These are phyloP conservation scores for Acorus gramineus DNA, from an alignment of 106 monocot genomes.

Conservation along the genomic window DNA sequence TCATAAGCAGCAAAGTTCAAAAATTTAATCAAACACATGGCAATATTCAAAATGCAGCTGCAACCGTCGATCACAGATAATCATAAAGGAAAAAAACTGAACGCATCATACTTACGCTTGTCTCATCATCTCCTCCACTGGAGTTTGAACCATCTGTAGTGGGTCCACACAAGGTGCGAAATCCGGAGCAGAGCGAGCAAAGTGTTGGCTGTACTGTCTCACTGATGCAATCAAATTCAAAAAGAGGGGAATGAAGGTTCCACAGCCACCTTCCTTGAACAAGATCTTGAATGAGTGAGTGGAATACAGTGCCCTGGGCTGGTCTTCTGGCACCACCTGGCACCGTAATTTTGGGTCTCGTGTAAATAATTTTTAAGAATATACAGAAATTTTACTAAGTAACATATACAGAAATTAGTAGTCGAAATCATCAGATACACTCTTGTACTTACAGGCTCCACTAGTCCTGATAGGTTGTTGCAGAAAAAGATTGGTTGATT, in stretches of 20 bases:
- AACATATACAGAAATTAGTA: neutral
- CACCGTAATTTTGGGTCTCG: no score
- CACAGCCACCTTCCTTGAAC: slow-evolving; percentile 97
- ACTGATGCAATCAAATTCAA: slow-evolving; percentile 83
- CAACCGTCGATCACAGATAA: no score
- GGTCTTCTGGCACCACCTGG: slow-evolving; percentile 80
- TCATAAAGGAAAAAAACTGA: neutral
- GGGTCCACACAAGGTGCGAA: slow-evolving; percentile 48
- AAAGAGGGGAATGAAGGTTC: slow-evolving; percentile 88
- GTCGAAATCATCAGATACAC: neutral
- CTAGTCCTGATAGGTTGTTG: slow-evolving; percentile 88
- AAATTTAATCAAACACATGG: no score
- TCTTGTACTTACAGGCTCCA: slow-evolving; percentile 70
- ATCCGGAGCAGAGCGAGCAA: slow-evolving; percentile 5
- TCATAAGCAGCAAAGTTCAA: neutral
- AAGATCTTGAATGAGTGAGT: slow-evolving; percentile 94
- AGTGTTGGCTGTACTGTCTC: slow-evolving; percentile 54
- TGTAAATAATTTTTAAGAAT: no score
- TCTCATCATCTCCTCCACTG: slow-evolving; percentile 95
- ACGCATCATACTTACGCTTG: slow-evolving; percentile 55
- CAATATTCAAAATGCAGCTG: neutral
- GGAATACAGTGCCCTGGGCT: slow-evolving; percentile 77
- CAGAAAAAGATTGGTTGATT: slow-evolving; percentile 97
- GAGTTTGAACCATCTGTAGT: slow-evolving; percentile 70
- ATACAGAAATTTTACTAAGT: neutral